Conservation (phyloP, 768 basidiomycete species). For the Candolleomyces aberdarensis region DNA sequence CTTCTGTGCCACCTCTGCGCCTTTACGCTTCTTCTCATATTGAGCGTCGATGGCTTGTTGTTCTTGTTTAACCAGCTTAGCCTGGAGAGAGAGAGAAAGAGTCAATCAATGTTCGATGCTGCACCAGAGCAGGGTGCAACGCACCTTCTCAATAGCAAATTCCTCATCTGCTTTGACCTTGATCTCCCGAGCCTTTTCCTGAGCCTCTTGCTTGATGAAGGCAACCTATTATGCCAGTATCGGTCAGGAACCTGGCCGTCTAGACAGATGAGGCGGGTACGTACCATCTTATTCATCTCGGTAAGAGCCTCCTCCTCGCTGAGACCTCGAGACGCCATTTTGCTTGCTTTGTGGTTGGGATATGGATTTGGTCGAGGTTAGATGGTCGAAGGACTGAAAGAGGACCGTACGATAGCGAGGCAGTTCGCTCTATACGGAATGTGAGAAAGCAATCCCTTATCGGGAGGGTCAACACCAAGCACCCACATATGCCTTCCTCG, state of each 20-base stretch:
- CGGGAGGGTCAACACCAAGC: too few species aligned
- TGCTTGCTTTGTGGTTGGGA: constrained; percentile 11
- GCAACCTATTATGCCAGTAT: constrained; percentile 59
- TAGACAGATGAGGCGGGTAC: background rate
- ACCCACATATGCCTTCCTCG: too few species aligned
- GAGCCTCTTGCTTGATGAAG: constrained; percentile 98
- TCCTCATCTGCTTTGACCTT: constrained; percentile 98
- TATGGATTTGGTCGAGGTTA: background rate
- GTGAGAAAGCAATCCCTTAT: too few species aligned
- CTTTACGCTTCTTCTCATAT: constrained; percentile 95
- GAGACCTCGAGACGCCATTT: constrained; percentile 73
- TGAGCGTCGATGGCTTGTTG: constrained; percentile 91
- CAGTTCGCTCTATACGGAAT: too few species aligned
- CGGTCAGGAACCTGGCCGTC: background rate
- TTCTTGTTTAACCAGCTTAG: constrained; percentile 96
- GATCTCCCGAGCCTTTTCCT: constrained; percentile 97
- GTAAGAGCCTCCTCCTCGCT: constrained; percentile 94
- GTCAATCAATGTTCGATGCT: background rate
- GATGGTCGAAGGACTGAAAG: background rate
- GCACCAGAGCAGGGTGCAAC: background rate
- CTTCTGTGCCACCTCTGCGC: constrained; percentile 91
- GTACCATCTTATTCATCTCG: constrained; percentile 99
- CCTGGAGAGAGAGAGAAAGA: constrained; percentile 44
- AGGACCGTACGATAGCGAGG: too few species aligned
- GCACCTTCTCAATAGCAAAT: constrained; percentile 96